phyloP scores from a whole-genome alignment of 768 basidiomycete genomes.

The Rhodotorula kratochvilovae region DNA sequence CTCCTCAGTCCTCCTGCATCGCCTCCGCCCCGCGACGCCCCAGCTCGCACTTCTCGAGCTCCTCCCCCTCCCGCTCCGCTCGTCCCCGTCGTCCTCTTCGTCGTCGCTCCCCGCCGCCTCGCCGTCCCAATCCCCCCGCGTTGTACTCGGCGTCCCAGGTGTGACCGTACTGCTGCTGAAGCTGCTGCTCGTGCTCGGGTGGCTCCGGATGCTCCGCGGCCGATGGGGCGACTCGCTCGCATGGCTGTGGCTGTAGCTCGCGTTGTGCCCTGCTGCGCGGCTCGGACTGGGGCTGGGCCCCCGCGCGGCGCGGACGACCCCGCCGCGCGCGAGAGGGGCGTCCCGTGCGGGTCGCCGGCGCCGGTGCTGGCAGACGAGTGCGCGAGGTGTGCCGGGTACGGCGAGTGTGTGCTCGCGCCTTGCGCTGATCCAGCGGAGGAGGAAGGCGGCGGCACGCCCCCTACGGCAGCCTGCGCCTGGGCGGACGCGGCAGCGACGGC shows the following conservation, averaged over 20 bases:
- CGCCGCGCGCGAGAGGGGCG: not conserved
- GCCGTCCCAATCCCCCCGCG: not conserved
- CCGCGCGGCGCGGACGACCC: not conserved
- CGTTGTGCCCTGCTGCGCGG: too few relatives aligned
- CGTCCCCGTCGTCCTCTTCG: not conserved
- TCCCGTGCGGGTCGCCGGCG: not conserved
- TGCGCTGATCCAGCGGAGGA: too few relatives aligned
- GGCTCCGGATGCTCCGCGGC: slow-evolving; percentile 4
- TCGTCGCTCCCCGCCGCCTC: not conserved
- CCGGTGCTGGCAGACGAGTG: not conserved
- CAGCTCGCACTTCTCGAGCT: not conserved
- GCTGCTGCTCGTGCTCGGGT: slow-evolving; percentile 17
- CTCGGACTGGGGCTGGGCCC: not conserved
- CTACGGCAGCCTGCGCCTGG: not conserved
- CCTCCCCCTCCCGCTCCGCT: too few relatives aligned
- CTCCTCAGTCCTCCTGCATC: slow-evolving; percentile 19
- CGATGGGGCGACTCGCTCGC: not conserved
- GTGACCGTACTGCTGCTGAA: slow-evolving; percentile 18
- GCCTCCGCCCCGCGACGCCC: too few relatives aligned
- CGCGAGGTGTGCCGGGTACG: slow-evolving; percentile 2
- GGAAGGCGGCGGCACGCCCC: not conserved
- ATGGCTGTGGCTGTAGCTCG: too few relatives aligned
- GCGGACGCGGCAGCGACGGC: not conserved
- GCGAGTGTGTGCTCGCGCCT: too few relatives aligned
- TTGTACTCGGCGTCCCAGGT: slow-evolving; percentile 28